Evolutionary conservation across 345 rosid genomes (phyloP).

Genomic region (Bruguiera parviflora): DNA sequence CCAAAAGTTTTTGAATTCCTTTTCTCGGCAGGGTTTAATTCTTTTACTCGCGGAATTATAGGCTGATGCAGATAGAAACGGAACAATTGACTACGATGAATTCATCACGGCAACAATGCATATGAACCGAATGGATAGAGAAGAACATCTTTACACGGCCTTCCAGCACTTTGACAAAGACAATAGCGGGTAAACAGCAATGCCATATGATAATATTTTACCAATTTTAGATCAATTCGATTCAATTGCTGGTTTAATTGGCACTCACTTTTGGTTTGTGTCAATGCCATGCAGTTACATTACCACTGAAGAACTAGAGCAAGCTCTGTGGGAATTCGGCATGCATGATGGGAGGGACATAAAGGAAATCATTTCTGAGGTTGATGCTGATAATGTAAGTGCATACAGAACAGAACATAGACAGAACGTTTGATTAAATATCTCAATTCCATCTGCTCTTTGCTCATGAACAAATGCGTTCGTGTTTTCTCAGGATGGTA

Average conservation of each 20-base stretch:
- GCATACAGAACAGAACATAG: not conserved
- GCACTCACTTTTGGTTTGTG: not conserved
- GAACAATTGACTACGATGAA: conserved; percentile 75
- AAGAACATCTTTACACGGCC: conserved; percentile 74
- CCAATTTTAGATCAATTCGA: not conserved
- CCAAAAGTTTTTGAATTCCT: not conserved
- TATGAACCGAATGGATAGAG: conserved; percentile 65
- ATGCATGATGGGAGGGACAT: conserved; percentile 75
- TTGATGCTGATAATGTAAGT: conserved; percentile 72
- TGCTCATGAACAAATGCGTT: not conserved
- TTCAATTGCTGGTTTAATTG: not conserved
- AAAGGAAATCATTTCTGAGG: conserved; percentile 77
- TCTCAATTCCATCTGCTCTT: not conserved
- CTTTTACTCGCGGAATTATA: conserved; percentile 8
- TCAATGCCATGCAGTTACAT: conserved; percentile 39
- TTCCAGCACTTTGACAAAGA: conserved; percentile 87
- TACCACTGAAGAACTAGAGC: conserved; percentile 87
- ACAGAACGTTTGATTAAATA: not conserved
- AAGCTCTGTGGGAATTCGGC: conserved; percentile 79
- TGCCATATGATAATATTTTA: not conserved
- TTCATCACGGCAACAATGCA: conserved; percentile 86
- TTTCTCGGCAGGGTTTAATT: not conserved
- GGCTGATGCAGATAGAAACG: conserved; percentile 93
- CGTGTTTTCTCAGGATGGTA: conserved; percentile 55
- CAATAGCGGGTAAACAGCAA: conserved; percentile 63